A percentile compares a stretch with the other conserved stretches of the same genome.
phyloP scores from a whole-genome alignment of 495 filamentous ascomycete species.

The Tuber magnatum region DNA sequence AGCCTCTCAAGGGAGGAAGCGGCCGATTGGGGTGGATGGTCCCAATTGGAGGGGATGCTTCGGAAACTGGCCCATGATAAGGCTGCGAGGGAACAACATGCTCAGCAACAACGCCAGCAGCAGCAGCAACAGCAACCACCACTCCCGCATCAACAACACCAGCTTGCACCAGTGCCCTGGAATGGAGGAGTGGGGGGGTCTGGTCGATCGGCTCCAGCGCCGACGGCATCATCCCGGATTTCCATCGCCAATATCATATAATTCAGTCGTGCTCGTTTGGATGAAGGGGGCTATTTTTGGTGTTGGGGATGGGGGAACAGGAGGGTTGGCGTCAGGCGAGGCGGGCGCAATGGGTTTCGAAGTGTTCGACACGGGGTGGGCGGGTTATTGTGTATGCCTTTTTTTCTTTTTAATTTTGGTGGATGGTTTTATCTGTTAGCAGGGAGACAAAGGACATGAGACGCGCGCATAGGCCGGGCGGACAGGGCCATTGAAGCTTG shows the following conservation, averaged over 20 bases:
- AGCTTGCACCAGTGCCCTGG: constrained; percentile 43
- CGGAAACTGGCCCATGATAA: constrained; percentile 30
- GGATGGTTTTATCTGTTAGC: neutral
- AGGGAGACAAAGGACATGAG: neutral
- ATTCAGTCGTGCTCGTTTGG: constrained; percentile 20
- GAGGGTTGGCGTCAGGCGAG: constrained; percentile 21
- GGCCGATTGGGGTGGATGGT: constrained; percentile 54
- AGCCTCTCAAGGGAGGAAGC: constrained; percentile 48
- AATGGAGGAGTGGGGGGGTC: constrained; percentile 37
- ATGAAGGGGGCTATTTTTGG: constrained; percentile 6
- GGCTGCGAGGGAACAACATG: constrained; percentile 32
- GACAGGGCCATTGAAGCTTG: neutral
- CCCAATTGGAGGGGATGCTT: constrained; percentile 45
- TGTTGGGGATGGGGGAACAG: constrained; percentile 17
- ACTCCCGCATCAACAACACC: constrained; percentile 40
- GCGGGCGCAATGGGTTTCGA: constrained; percentile 10
- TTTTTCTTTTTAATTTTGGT: constrained; percentile 7
- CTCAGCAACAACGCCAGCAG: constrained; percentile 27
- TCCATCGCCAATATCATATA: constrained; percentile 76
- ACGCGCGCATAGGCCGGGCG: neutral
- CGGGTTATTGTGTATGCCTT: constrained; percentile 22
- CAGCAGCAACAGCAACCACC: constrained; percentile 15
- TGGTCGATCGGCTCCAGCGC: constrained; percentile 44
- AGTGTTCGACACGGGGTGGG: constrained; percentile 11
- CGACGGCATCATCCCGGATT: constrained; percentile 53